A percentile compares a stretch with the other conserved stretches of the same genome.
These are phyloP conservation scores for Sedum album DNA, from an alignment of 164 flowering plant genomes.

Conservation along the genomic window DNA sequence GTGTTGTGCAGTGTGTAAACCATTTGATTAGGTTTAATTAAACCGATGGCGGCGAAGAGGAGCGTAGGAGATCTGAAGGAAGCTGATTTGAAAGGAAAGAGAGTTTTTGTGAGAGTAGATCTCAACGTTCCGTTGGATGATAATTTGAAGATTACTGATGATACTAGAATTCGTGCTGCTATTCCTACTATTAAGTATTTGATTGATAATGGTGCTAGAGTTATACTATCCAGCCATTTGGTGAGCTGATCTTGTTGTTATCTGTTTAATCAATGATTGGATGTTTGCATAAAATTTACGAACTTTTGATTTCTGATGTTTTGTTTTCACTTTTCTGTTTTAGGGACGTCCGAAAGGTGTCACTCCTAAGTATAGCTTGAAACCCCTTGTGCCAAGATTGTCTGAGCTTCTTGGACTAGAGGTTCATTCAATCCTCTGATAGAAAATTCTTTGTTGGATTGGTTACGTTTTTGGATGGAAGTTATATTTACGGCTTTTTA, in stretches of 20 bases:
- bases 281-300: too few species aligned
- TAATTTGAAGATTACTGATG: constrained; percentile 38
- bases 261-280: neutral
- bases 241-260: neutral
- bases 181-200: too few species aligned
- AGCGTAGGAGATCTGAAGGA: too few species aligned
- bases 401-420: constrained; percentile 67
- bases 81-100: too few species aligned
- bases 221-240: neutral
- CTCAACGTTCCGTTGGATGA: constrained; percentile 71
- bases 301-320: neutral
- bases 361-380: too few species aligned
- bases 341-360: too few species aligned
- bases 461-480: neutral
- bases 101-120: constrained; percentile 66
- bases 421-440: constrained; percentile 22
- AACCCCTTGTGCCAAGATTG: too few species aligned
- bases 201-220: too few species aligned
- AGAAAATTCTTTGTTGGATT: neutral
- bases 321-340: neutral
- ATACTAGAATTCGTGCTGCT: constrained; percentile 34
- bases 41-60: constrained; percentile 45
- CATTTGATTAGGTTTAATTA: neutral
- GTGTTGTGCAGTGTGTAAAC: too few species aligned
- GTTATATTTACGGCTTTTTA: neutral